Conservation (phyloP, 768 basidiomycete genomes). For the Leucosporidium creatinivorum region DNA sequence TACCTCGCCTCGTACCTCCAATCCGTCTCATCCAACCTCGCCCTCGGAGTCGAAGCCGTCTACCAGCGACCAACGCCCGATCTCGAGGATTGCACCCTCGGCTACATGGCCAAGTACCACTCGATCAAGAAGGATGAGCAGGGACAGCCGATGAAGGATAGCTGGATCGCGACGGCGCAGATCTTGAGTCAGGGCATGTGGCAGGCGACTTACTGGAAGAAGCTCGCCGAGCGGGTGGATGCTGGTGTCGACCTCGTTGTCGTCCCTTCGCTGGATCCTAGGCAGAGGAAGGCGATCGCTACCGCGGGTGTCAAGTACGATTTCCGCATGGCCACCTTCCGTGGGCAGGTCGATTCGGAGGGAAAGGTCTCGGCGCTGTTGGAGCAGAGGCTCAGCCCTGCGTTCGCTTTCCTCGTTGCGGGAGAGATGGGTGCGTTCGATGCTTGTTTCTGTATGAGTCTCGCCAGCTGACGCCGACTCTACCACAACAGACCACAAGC, state of each 20-base stretch:
- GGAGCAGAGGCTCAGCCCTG: conserved; percentile 91
- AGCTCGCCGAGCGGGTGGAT: conserved; percentile 88
- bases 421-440: conserved; percentile 62
- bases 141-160: conserved; percentile 25
- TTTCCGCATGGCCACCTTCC: conserved; percentile 83
- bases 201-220: conserved; percentile 94
- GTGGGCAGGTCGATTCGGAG: conserved; percentile 87
- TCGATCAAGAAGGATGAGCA: conserved; percentile 20
- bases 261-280: conserved; percentile 57
- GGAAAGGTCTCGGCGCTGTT: conserved; percentile 92
- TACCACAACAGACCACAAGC: not conserved
- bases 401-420: conserved; percentile 85
- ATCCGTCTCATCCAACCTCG: conserved; percentile 81
- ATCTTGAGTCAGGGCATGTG: conserved; percentile 55
- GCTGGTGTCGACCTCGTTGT: conserved; percentile 90
- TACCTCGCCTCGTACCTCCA: conserved; percentile 88
- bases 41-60: conserved; percentile 76
- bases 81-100: conserved; percentile 45
- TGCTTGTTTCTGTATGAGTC: too few species aligned
- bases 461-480: not conserved
- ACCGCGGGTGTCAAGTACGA: conserved; percentile 96
- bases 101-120: conserved; percentile 75
- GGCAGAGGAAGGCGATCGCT: conserved; percentile 80
- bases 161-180: conserved; percentile 37
- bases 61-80: conserved; percentile 67